Conservation (phyloP, 164 flowering plant genomes). For the Macadamia tetraphylla region DNA sequence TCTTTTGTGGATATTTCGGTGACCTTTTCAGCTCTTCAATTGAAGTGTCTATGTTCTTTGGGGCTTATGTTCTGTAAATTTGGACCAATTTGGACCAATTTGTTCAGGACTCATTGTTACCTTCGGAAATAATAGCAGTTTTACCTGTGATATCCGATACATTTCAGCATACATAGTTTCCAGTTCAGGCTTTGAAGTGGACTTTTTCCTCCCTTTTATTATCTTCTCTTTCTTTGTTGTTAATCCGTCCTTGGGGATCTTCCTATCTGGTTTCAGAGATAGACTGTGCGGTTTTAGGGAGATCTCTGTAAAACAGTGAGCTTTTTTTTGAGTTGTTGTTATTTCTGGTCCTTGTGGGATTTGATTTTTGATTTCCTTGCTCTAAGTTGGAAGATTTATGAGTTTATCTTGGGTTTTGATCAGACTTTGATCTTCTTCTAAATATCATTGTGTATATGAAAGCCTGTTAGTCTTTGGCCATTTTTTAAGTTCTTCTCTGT, state of each 20-base stretch:
- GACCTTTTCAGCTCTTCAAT: constrained; percentile 16
- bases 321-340: not conserved
- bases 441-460: not conserved
- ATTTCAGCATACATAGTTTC: constrained; percentile 12
- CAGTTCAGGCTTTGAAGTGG: constrained; percentile 24
- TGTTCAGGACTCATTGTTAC: constrained; percentile 13
- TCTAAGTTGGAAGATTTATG: not conserved
- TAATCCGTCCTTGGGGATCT: not conserved
- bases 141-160: constrained; percentile 19
- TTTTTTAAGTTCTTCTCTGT: not conserved
- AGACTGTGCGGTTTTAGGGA: constrained; percentile 4
- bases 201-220: constrained; percentile 10
- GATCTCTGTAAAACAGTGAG: constrained; percentile 2
- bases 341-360: constrained; percentile 5
- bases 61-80: constrained; percentile 7
- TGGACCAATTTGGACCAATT: constrained; percentile 12
- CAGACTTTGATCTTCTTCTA: constrained; percentile 1
- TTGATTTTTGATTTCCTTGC: not conserved
- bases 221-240: not conserved
- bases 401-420: not conserved
- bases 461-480: constrained; percentile 6
- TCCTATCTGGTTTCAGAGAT: not conserved
- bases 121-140: constrained; percentile 26
- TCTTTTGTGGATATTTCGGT: constrained; percentile 29
- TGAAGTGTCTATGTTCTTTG: constrained; percentile 13